Percentiles rank a stretch among this genome's conserved stretches.
These are phyloP conservation scores for Amoebophrya sp. DNA, from an alignment of 169 alveolate genomes.

Conservation along the genomic window DNA sequence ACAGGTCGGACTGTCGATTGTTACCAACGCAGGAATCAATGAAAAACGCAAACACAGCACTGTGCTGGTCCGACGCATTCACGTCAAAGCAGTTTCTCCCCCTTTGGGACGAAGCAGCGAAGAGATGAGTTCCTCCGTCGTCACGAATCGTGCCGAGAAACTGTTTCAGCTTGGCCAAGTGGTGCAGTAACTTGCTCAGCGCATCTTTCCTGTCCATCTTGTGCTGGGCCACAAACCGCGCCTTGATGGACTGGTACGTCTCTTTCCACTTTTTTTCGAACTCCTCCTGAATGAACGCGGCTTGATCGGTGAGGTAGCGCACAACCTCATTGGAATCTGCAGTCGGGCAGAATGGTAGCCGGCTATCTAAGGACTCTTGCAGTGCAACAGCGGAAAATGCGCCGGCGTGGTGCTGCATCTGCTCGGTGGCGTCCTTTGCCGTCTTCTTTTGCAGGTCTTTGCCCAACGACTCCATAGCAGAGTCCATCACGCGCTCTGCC, in stretches of 20 bases:
- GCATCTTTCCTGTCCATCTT: neutral
- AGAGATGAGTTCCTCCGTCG: neutral
- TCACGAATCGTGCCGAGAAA: neutral
- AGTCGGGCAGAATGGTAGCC: neutral
- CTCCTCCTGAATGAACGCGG: neutral
- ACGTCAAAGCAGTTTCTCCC: neutral
- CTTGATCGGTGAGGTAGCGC: neutral
- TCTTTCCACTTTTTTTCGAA: neutral
- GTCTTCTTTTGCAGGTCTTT: neutral
- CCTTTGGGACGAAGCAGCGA: neutral
- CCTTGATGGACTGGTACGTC: neutral
- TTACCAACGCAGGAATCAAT: neutral
- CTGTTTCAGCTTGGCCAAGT: neutral
- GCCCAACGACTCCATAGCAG: neutral
- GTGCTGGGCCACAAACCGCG: neutral
- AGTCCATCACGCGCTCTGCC: neutral
- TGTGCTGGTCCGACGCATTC: neutral
- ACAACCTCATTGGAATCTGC: neutral
- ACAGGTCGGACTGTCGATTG: neutral
- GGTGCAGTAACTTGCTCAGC: neutral
- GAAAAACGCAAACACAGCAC: neutral
- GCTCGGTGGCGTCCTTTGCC: neutral
- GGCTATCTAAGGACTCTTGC: neutral
- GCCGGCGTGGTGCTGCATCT: neutral
- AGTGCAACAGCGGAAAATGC: neutral